These are phyloP conservation scores for Clathrospora elynae DNA, from an alignment of 2,329 filamentous ascomycete genomes.

Conservation along the genomic window DNA sequence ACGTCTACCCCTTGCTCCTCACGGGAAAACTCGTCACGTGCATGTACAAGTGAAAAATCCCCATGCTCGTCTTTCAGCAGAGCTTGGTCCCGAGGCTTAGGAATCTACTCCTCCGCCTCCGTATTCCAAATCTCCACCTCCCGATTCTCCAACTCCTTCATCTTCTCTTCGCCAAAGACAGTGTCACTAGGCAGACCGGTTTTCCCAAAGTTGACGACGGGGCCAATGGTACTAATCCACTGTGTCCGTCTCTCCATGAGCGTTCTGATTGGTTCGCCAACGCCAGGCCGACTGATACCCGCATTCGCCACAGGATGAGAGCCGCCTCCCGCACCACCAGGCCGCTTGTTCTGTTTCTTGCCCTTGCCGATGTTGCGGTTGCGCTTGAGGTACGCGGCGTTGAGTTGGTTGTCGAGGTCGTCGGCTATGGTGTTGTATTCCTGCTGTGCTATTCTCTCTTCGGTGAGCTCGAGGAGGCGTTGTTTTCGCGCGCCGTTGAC, in stretches of 20 bases:
- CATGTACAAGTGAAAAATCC: no score
- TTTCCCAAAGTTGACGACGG: constrained; percentile 84
- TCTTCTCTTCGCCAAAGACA: constrained; percentile 74
- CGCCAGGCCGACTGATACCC: constrained; percentile 57
- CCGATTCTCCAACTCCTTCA: constrained; percentile 73
- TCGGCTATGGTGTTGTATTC: constrained; percentile 97
- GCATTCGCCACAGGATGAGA: constrained; percentile 58
- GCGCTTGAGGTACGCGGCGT: constrained; percentile 92
- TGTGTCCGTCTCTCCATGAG: constrained; percentile 88
- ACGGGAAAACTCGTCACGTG: no score
- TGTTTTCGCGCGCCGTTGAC: constrained; percentile 90
- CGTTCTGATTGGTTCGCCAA: constrained; percentile 87
- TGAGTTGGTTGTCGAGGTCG: constrained; percentile 92
- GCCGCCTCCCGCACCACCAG: constrained; percentile 75
- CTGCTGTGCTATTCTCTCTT: constrained; percentile 92
- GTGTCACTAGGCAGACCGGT: constrained; percentile 75
- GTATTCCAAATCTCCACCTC: constrained; percentile 84
- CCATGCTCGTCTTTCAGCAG: no score
- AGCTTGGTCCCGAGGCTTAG: no score
- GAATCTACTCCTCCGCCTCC: constrained; percentile 69
- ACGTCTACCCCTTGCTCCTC: no score
- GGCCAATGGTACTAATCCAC: constrained; percentile 90
- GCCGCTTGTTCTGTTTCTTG: constrained; percentile 81
- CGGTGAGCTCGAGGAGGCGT: constrained; percentile 81
- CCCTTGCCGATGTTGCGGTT: constrained; percentile 93